phyloP scores from a whole-genome alignment of 495 filamentous ascomycete genomes.

The Collariella sp. region DNA sequence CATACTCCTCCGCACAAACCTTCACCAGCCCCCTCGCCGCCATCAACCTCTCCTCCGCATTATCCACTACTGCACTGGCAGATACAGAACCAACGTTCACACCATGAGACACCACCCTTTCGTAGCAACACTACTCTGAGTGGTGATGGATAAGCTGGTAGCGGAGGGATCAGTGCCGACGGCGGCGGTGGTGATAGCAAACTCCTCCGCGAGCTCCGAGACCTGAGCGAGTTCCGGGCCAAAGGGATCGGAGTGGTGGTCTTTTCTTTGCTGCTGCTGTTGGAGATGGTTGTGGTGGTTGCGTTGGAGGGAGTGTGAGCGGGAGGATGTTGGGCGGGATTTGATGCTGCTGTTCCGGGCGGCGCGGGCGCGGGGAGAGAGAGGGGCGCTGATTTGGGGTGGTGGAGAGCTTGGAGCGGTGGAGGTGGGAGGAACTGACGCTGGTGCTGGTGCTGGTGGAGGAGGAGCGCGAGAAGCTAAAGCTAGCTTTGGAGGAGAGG shows the following conservation, averaged over 20 bases:
- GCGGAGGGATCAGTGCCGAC: slow-evolving; percentile 54
- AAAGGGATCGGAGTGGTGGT: slow-evolving; percentile 47
- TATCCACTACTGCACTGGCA: slow-evolving; percentile 41
- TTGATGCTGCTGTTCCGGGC: not conserved
- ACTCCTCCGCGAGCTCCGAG: slow-evolving; percentile 79
- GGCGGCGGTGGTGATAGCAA: no score
- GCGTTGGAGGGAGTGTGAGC: not conserved
- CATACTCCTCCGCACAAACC: slow-evolving; percentile 75
- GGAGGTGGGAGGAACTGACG: slow-evolving; percentile 23
- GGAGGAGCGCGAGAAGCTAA: slow-evolving; percentile 39
- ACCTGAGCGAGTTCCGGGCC: slow-evolving; percentile 68
- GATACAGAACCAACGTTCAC: no score
- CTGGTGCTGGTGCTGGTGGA: slow-evolving; percentile 41
- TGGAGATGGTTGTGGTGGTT: slow-evolving; percentile 8
- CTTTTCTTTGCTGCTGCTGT: slow-evolving; percentile 23
- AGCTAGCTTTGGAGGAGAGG: slow-evolving; percentile 38
- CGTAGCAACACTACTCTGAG: no score
- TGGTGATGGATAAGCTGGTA: slow-evolving; percentile 36
- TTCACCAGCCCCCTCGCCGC: slow-evolving; percentile 57
- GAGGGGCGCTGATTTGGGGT: slow-evolving; percentile 4
- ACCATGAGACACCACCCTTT: no score
- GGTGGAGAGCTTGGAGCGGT: slow-evolving; percentile 24
- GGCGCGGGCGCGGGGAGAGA: slow-evolving; percentile 18
- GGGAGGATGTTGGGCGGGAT: slow-evolving; percentile 8
- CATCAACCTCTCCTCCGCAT: slow-evolving; percentile 63